phyloP scores from a whole-genome alignment of 768 basidiomycete genomes.

The Naganishia friedmannii region DNA sequence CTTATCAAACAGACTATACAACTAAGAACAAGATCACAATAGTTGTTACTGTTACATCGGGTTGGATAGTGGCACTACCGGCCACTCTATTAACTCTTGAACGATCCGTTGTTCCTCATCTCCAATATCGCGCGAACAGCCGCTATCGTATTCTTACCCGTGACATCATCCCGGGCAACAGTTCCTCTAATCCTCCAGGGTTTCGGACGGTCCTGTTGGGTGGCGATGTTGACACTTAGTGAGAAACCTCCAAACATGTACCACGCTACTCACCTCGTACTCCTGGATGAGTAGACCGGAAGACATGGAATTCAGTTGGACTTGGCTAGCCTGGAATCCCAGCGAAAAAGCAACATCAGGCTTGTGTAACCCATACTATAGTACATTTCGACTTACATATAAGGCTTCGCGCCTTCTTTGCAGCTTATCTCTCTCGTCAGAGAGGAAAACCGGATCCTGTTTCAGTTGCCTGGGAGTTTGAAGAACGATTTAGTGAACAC shows the following conservation, averaged over 20 bases:
- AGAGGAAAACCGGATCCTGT: background rate
- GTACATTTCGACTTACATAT: background rate
- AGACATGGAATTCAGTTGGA: slow-evolving; percentile 11
- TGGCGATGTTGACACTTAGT: too few relatives aligned
- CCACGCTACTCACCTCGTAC: slow-evolving; percentile 17
- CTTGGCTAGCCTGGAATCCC: background rate
- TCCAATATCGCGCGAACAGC: slow-evolving; percentile 4
- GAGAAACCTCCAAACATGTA: too few relatives aligned
- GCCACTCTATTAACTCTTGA: background rate
- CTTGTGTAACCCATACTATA: background rate
- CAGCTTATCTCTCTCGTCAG: background rate
- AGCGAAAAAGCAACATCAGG: background rate
- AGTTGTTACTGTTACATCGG: background rate
- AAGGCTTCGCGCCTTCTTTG: background rate
- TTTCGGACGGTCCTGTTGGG: slow-evolving; percentile 14
- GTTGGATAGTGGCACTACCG: background rate
- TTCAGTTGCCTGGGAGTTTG: background rate
- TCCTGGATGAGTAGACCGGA: slow-evolving; percentile 12
- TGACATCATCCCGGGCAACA: slow-evolving; percentile 11
- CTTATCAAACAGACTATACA: too few relatives aligned
- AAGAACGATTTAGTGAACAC: background rate
- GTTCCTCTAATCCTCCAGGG: slow-evolving; percentile 7
- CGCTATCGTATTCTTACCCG: slow-evolving; percentile 12
- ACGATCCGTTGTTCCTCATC: slow-evolving; percentile 7
- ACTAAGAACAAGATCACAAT: too few relatives aligned